phyloP scores from a whole-genome alignment of 2,329 filamentous ascomycete species.

The Chalaropsis thielavioides region DNA sequence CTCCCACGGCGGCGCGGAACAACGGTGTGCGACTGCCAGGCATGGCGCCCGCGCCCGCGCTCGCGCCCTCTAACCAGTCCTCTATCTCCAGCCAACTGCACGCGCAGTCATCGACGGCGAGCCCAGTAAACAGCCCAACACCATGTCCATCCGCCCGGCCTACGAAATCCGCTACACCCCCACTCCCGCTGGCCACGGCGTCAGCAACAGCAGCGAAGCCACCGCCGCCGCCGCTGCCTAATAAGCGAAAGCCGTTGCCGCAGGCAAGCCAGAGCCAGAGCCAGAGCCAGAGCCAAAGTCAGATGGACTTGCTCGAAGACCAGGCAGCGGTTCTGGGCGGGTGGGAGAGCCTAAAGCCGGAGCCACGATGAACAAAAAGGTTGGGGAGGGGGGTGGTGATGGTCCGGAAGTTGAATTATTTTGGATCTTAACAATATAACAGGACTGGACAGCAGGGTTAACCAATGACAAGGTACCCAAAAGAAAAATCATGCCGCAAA shows the following conservation, averaged over 20 bases:
- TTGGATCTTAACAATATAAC: not conserved
- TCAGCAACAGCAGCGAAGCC: not conserved
- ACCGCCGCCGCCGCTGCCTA: slow-evolving; percentile 17
- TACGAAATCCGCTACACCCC: not conserved
- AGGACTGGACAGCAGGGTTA: not conserved
- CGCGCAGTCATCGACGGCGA: not conserved
- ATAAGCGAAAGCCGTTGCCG: slow-evolving; percentile 21
- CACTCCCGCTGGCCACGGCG: no score
- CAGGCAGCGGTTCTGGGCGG: slow-evolving; percentile 33
- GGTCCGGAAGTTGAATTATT: not conserved
- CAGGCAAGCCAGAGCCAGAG: slow-evolving; percentile 18
- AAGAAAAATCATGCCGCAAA: not conserved
- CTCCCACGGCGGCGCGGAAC: not conserved
- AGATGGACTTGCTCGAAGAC: slow-evolving; percentile 36
- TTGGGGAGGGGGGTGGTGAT: not conserved
- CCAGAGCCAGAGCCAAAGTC: slow-evolving; percentile 21
- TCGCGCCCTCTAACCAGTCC: not conserved
- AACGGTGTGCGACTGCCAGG: slow-evolving; percentile 10
- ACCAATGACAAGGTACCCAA: not conserved
- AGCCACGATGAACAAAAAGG: not conserved
- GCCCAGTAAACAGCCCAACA: no score
- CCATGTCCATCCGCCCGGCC: not conserved
- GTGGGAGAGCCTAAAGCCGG: slow-evolving; percentile 42
- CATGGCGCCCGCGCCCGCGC: slow-evolving; percentile 1
- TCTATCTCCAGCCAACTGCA: not conserved